Base-by-base conservation (phyloP, 75 land plant species). In the Sequoiadendron giganteum region DNA sequence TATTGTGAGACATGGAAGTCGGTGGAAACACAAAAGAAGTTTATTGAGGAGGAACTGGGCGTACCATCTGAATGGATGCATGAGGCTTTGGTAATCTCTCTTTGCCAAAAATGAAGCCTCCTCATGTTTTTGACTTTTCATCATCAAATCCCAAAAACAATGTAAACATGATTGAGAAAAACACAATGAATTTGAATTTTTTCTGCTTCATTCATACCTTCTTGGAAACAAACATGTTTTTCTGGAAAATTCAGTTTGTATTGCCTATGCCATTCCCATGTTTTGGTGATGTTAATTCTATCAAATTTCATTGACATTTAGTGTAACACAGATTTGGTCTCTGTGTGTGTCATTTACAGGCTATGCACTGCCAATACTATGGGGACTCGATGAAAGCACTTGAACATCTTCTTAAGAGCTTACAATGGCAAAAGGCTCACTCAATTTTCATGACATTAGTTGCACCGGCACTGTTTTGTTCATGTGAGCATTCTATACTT, bases 51-150 rank as follows among this genome's bases (percentile, higher is more conserved):
- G 82, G 94, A 97, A 75, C 88, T 98, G 56, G 97, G 99, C 43
- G 87, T 98, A 87, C 99, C 99, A 65, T 77, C 89, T 25, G 95
- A 88, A 88, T 98, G 99, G 99, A 90, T 98, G 86, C 97, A 98
- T 88, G 99, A 98, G 88, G 95, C 99, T 61, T 87, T 97, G 99
- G 99, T 98, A 91, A 85, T 30, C 28, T 21, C 54, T 55, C 40
- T 75, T n/a, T 34, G 15, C 13, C 25, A 65, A 68, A 30, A 47
- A 43, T 70, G 43, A 80, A 42, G 43, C 32, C 45, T 81, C 5
- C 7, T 82, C 13, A 19, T 40, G 21, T 36, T 79, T n/a, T 28
- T 49, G 48, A 25, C 14, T 45, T 82, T 82, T 47, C 47, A 3
- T 82, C 52, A 19, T 28, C 43, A 65, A 78, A 82, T 82, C 1